phyloP scores from a whole-genome alignment of 169 alveolate genomes.

The Cryptosporidium sp. region DNA sequence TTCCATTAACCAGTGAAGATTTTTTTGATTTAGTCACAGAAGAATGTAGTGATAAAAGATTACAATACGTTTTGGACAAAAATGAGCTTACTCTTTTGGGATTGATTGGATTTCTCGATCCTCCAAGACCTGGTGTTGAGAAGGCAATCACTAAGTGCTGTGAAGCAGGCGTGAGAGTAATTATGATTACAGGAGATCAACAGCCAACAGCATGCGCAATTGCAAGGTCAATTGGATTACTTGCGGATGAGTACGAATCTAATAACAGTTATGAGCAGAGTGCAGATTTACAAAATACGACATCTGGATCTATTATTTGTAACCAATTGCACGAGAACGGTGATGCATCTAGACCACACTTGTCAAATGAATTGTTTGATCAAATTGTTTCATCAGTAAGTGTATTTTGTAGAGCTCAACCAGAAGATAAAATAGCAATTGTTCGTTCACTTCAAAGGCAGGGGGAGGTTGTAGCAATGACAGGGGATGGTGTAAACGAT shows the following conservation, averaged over 20 bases:
- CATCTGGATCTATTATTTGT: constrained; percentile 79
- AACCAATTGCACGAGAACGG: constrained; percentile 83
- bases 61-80: constrained; percentile 77
- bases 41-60: constrained; percentile 87
- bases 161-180: constrained; percentile 97
- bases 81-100: constrained; percentile 83
- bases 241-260: constrained; percentile 70
- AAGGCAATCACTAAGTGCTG: constrained; percentile 94
- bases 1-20: constrained; percentile 85
- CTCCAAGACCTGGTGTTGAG: constrained; percentile 97
- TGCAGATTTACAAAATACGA: constrained; percentile 7
- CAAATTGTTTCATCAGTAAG: constrained; percentile 80
- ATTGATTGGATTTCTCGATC: constrained; percentile 93
- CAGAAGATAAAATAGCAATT: constrained; percentile 92
- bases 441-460: constrained; percentile 90
- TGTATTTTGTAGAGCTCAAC: constrained; percentile 91
- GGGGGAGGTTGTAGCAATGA: constrained; percentile 90
- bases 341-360: constrained; percentile 81
- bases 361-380: constrained; percentile 85
- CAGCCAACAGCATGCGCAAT: constrained; percentile 96
- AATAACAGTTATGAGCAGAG: neutral
- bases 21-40: constrained; percentile 76
- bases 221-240: constrained; percentile 90
- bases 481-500: constrained; percentile 94
- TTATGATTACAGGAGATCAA: constrained; percentile 99